These are phyloP conservation scores for Sarocladiaceae sp. DNA, from an alignment of 2,329 filamentous ascomycete species.

Conservation along the genomic window DNA sequence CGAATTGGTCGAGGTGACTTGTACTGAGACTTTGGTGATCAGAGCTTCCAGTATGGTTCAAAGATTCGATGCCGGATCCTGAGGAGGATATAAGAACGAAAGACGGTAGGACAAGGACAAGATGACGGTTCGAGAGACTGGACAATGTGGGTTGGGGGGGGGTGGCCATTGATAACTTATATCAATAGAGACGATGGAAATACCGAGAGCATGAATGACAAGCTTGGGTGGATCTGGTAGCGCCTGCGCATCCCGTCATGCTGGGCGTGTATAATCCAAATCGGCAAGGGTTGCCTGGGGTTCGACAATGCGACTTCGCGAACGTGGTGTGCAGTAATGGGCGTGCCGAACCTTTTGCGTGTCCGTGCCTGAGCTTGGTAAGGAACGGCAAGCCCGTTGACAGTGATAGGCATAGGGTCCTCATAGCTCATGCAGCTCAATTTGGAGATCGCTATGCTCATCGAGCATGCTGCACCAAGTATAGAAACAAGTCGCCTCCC, in stretches of 20 bases:
- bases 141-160: constrained; percentile 5
- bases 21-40: constrained; percentile 1
- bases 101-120: constrained; percentile 2
- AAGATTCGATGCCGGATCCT: background rate
- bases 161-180: constrained; percentile 6
- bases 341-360: background rate
- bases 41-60: constrained; percentile 3
- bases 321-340: background rate
- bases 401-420: background rate
- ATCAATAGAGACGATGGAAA: constrained; percentile 9
- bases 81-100: constrained; percentile 8
- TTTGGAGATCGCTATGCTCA: constrained; percentile 9
- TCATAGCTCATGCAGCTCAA: constrained; percentile 10
- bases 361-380: constrained; percentile 1
- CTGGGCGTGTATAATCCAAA: constrained; percentile 9
- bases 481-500: constrained; percentile 9
- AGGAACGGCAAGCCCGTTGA: constrained; percentile 7
- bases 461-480: constrained; percentile 3
- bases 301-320: constrained; percentile 2
- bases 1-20: background rate
- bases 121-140: constrained; percentile 3
- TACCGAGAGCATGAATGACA: constrained; percentile 10
- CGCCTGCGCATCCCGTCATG: constrained; percentile 4
- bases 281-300: constrained; percentile 7
- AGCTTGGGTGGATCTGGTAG: constrained; percentile 2